A percentile compares a stretch with the other conserved stretches of the same genome.
Conservation (phyloP, 2,329 filamentous ascomycete species). For the Aureobasidium musti region DNA sequence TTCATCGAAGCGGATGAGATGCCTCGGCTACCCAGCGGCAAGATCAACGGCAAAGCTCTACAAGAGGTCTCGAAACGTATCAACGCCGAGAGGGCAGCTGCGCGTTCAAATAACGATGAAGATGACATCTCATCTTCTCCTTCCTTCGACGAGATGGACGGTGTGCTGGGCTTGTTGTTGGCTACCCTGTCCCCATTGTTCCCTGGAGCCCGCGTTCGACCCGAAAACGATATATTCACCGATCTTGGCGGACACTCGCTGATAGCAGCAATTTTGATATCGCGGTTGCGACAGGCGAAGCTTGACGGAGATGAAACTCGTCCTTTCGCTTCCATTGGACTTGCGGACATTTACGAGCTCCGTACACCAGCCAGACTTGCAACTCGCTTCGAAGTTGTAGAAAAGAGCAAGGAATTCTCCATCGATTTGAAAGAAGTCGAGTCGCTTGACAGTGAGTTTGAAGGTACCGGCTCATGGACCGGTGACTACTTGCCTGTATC, state of each 20-base stretch:
- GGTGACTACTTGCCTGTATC: background rate
- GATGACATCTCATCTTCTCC: background rate
- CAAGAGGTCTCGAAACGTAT: background rate
- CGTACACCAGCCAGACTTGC: conserved; percentile 3
- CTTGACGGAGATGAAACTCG: background rate
- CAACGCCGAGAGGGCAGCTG: background rate
- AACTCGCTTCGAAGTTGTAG: background rate
- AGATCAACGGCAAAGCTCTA: conserved; percentile 3
- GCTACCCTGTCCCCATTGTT: conserved; percentile 6
- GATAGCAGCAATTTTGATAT: conserved; percentile 3
- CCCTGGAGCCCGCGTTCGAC: background rate
- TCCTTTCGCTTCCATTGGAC: conserved; percentile 7
- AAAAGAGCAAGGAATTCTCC: background rate
- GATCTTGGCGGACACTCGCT: conserved; percentile 3
- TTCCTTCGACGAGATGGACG: background rate
- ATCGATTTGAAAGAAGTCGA: background rate
- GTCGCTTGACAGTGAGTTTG: background rate
- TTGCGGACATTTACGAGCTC: conserved; percentile 7
- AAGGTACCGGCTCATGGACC: conserved; percentile 13
- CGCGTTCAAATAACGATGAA: background rate
- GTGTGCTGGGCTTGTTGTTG: background rate
- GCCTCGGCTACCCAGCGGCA: conserved; percentile 5
- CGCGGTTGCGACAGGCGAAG: conserved; percentile 2
- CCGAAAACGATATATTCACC: conserved; percentile 1
- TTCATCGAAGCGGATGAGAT: background rate